Conservation (phyloP, 2,329 filamentous ascomycete genomes). For the Hypoxylon sp. region DNA sequence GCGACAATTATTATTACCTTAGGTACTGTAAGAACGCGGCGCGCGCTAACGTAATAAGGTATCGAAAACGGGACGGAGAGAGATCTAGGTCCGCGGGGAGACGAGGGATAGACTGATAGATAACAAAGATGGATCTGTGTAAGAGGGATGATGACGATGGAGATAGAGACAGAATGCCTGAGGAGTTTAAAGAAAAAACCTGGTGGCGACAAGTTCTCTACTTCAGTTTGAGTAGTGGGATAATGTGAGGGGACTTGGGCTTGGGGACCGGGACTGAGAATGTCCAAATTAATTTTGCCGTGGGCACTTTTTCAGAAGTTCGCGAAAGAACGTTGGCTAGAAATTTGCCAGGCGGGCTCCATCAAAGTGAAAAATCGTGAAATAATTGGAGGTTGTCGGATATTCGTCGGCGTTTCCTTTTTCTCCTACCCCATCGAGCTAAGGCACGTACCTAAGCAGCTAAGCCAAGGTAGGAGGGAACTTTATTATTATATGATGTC, state of each 20-base stretch:
- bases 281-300: slow-evolving; percentile 43
- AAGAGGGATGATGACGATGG: slow-evolving; percentile 11
- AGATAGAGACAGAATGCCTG: background rate
- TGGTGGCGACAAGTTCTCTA: slow-evolving; percentile 29
- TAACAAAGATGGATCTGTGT: slow-evolving; percentile 16
- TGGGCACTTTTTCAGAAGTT: slow-evolving; percentile 31
- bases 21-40: slow-evolving; percentile 20
- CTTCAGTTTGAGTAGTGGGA: slow-evolving; percentile 4
- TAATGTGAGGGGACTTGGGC: slow-evolving; percentile 9
- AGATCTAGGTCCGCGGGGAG: slow-evolving; percentile 25
- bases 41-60: slow-evolving; percentile 35
- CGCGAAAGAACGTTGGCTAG: slow-evolving; percentile 21
- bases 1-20: slow-evolving; percentile 15
- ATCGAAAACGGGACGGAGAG: slow-evolving; percentile 25
- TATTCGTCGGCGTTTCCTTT: slow-evolving; percentile 43
- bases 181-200: slow-evolving; percentile 6
- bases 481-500: background rate
- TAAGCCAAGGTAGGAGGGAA: background rate
- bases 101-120: slow-evolving; percentile 20
- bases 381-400: slow-evolving; percentile 41
- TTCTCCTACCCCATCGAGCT: slow-evolving; percentile 14
- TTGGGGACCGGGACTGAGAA: slow-evolving; percentile 42
- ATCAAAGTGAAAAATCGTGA: slow-evolving; percentile 36
- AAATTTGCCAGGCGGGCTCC: slow-evolving; percentile 26
- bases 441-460: background rate